These are phyloP conservation scores for Cercospora zeae-maydis DNA, from an alignment of 2,329 filamentous ascomycete species.

Conservation along the genomic window DNA sequence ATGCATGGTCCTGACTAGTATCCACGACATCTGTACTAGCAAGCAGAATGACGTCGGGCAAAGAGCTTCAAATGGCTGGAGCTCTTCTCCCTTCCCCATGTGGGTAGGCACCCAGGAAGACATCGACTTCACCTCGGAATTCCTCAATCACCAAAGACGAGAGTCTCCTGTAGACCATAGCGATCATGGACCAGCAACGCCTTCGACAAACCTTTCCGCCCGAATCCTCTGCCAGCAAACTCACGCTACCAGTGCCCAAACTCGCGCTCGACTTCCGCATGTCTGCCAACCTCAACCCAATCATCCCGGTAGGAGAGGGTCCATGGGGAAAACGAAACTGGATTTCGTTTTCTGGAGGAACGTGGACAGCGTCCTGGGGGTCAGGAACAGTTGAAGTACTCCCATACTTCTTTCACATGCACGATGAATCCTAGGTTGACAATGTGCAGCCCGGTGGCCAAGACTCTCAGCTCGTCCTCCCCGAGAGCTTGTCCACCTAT, in stretches of 20 bases:
- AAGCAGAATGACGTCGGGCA: neutral
- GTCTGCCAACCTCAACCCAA: slow-evolving; percentile 52
- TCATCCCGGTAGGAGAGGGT: slow-evolving; percentile 45
- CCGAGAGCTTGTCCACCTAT: slow-evolving; percentile 15
- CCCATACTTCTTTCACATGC: neutral
- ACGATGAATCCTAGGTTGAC: neutral
- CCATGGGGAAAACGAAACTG: slow-evolving; percentile 52
- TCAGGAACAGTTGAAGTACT: slow-evolving; percentile 44
- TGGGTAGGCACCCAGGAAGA: neutral
- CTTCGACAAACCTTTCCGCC: slow-evolving; percentile 6
- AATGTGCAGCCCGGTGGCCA: slow-evolving; percentile 18
- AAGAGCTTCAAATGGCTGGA: neutral
- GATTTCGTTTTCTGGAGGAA: slow-evolving; percentile 50
- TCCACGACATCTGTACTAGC: neutral
- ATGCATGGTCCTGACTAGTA: neutral
- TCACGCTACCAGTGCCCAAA: slow-evolving; percentile 42
- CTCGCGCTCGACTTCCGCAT: slow-evolving; percentile 53
- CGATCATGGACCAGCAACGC: slow-evolving; percentile 10
- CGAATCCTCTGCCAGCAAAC: slow-evolving; percentile 6
- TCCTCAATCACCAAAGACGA: neutral
- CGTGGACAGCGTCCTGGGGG: slow-evolving; percentile 53
- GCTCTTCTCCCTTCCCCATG: neutral
- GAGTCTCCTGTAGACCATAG: neutral
- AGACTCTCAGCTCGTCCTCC: slow-evolving; percentile 22
- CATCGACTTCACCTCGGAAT: neutral